Base-by-base conservation (phyloP, 1,139 yeast genomes). In the Taphrina flavorubra region DNA sequence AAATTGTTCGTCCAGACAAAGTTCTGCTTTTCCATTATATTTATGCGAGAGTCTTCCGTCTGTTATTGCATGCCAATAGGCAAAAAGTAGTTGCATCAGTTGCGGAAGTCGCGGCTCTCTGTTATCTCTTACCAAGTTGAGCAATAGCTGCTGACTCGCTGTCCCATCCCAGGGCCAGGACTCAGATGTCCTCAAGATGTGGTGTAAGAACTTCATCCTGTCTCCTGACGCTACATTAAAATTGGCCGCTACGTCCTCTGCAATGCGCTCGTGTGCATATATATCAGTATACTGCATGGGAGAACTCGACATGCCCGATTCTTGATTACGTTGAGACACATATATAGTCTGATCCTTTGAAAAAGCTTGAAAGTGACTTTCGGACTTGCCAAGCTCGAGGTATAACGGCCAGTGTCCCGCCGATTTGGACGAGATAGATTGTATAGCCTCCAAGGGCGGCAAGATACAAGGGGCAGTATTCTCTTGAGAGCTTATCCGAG, bases 391-490 rank as follows among this genome's bases (percentile, higher is more conserved):
- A 25, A 62, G 51, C 6, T 62, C 51, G 2, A 63, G 56, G 10
- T 39, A n/a, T 7, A 63, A 13, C 6, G 67, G 61, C 56, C 56
- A 60, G 36, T 36, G 37, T 10, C n/a, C 57, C 3, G 14, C 37
- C 2, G 46, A 14, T 4, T 14, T 10, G 20, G 37, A 14, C 18
- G 40, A 13, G 18, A 55, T 20, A 13, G 18, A 10, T 6, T 47
- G n/a, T 1, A 63, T 34, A 10, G 37, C 46, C 42, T 71, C 70
- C 44, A 72, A 49, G 31, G 71, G 74, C n/a, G 75, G 75, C 34
- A 74, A 47, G n/a, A 73, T 51, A 40, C 72, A 72, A 14, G 75
- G 75, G 31, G 75, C 73, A 1, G 61, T 56, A 8, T 47, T 16
- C 25, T 42, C 18, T 40, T n/a, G 20, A 20, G 39, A 68, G 36